Conservation (phyloP, 768 basidiomycete genomes). For the Termitomyces sp. region DNA sequence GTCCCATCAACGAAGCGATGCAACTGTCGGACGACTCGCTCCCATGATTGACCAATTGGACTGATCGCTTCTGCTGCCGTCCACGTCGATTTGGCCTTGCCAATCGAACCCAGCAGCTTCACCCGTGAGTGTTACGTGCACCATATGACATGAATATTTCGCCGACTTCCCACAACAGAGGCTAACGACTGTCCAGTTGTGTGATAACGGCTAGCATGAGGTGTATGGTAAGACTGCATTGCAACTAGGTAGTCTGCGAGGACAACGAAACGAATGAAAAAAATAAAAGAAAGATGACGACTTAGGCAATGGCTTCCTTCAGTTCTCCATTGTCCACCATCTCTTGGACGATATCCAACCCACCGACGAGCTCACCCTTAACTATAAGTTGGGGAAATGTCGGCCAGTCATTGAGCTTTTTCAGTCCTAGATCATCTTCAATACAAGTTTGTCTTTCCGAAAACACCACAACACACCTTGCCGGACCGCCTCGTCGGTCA, state of each 20-base stretch:
- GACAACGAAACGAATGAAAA: background rate
- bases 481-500: conserved; percentile 74
- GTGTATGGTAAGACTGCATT: conserved; percentile 4
- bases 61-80: too few relatives aligned
- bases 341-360: conserved; percentile 87
- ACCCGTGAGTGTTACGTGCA: too few relatives aligned
- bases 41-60: too few relatives aligned
- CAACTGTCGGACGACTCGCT: too few relatives aligned
- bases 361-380: conserved; percentile 92
- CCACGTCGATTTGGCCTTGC: too few relatives aligned
- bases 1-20: too few relatives aligned
- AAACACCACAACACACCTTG: conserved; percentile 47
- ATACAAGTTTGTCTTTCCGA: background rate
- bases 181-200: too few relatives aligned
- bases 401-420: conserved; percentile 84
- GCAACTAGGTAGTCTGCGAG: background rate
- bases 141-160: too few relatives aligned
- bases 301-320: conserved; percentile 31
- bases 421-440: conserved; percentile 41
- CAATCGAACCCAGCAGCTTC: too few relatives aligned
- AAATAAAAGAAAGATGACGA: background rate
- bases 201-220: background rate
- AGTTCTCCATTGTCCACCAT: conserved; percentile 82
- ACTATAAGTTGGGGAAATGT: conserved; percentile 85
- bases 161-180: too few relatives aligned